A percentile compares a stretch with the other conserved stretches of the same genome.
Conservation (phyloP, 1,284 basidiomycete genomes). For the Apiotrichum gamsii region DNA sequence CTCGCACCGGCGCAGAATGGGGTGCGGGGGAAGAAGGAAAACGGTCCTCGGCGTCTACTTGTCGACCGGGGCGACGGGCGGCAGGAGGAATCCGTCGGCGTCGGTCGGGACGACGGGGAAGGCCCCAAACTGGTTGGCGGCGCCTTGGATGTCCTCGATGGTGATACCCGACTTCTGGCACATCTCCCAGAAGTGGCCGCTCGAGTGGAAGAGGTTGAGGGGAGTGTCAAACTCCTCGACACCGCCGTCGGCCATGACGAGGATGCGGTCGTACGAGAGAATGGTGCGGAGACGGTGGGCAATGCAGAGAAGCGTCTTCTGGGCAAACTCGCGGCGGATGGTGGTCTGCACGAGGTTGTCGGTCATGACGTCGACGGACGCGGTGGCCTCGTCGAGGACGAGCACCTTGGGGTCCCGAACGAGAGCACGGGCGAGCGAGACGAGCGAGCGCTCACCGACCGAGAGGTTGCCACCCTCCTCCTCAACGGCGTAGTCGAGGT, state of each 20-base stretch:
- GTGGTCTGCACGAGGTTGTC: constrained; percentile 67
- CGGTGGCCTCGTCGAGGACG: constrained; percentile 53
- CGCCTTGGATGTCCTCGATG: constrained; percentile 45
- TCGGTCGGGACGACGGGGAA: no score
- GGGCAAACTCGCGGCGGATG: constrained; percentile 63
- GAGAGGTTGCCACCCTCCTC: constrained; percentile 31
- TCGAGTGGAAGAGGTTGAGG: constrained; percentile 37
- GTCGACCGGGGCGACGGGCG: no score
- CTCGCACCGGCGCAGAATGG: no score
- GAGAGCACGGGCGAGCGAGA: constrained; percentile 64
- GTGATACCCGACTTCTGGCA: constrained; percentile 47
- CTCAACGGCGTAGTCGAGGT: constrained; percentile 50
- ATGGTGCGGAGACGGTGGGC: constrained; percentile 72
- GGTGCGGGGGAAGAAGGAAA: no score
- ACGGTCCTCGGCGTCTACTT: no score
- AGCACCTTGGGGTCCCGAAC: constrained; percentile 64
- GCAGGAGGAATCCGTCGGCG: no score
- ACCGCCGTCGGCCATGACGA: constrained; percentile 41
- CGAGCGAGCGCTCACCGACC: constrained; percentile 17
- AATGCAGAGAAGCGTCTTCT: constrained; percentile 57
- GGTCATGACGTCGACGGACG: constrained; percentile 68
- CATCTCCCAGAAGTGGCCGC: constrained; percentile 40
- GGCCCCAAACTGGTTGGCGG: no score
- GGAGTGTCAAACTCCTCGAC: constrained; percentile 44
- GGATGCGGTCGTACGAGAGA: constrained; percentile 42